These are phyloP conservation scores for Neurospora sublineolata DNA, from an alignment of 495 filamentous ascomycete species.

Conservation along the genomic window DNA sequence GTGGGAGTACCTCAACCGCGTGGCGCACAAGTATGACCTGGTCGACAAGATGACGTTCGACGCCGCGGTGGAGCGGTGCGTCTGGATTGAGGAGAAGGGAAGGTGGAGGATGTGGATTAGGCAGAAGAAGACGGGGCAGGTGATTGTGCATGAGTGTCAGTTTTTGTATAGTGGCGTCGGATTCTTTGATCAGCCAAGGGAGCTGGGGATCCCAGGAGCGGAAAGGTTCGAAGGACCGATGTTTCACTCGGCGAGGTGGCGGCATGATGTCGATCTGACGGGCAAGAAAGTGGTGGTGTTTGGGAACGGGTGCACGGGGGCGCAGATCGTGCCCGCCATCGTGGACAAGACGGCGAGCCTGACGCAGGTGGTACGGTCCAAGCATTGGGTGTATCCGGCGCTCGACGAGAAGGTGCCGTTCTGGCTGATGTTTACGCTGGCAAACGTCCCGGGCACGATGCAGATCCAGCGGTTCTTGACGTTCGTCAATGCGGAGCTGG, in stretches of 20 bases:
- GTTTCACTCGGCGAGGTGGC: constrained; percentile 50
- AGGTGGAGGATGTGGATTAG: constrained; percentile 21
- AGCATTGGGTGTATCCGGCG: constrained; percentile 28
- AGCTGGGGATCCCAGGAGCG: constrained; percentile 38
- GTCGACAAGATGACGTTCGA: constrained; percentile 48
- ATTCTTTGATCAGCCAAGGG: constrained; percentile 28
- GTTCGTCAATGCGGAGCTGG: constrained; percentile 17
- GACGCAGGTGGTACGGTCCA: constrained; percentile 25
- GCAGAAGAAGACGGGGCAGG: not conserved
- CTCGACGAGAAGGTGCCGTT: constrained; percentile 15
- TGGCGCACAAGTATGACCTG: constrained; percentile 48
- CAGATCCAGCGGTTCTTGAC: constrained; percentile 15
- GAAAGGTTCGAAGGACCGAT: constrained; percentile 44
- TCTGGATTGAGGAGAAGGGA: constrained; percentile 44
- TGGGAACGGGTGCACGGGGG: constrained; percentile 48
- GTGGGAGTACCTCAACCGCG: constrained; percentile 44
- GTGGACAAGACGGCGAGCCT: constrained; percentile 14
- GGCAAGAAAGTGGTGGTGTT: constrained; percentile 48
- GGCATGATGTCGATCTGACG: constrained; percentile 30
- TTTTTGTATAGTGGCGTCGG: constrained; percentile 42
- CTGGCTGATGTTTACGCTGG: constrained; percentile 7
- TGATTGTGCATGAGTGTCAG: constrained; percentile 16
- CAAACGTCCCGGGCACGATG: constrained; percentile 11
- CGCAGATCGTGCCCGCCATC: constrained; percentile 33
- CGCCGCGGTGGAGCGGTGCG: constrained; percentile 43